A percentile compares a stretch with the other conserved stretches of the same genome.
These are phyloP conservation scores for Myxozyma monticola DNA, from an alignment of 805 yeast genomes.

Conservation along the genomic window DNA sequence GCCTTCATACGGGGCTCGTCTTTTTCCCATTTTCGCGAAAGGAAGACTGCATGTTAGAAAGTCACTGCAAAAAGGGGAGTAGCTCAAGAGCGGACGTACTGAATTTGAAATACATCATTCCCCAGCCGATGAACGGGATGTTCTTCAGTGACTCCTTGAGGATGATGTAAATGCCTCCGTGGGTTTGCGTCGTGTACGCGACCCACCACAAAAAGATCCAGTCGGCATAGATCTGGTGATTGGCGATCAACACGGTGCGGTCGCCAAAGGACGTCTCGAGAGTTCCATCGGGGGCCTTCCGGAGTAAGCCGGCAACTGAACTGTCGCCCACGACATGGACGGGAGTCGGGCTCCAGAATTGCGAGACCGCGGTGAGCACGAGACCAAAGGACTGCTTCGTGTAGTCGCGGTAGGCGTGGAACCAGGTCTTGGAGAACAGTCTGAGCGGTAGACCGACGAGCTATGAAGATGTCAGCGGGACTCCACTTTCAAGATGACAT, in stretches of 20 bases:
- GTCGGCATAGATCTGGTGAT: constrained; percentile 92
- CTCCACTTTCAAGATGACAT: not conserved
- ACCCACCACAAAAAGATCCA: constrained; percentile 93
- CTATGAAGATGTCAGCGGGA: constrained; percentile 8
- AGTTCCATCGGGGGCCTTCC: constrained; percentile 27
- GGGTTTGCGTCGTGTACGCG: constrained; percentile 63
- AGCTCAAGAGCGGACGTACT: constrained; percentile 35
- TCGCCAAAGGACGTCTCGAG: constrained; percentile 43
- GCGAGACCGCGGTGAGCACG: constrained; percentile 34
- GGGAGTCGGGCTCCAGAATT: constrained; percentile 36
- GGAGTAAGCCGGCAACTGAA: constrained; percentile 34
- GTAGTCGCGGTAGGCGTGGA: constrained; percentile 37
- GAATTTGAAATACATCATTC: constrained; percentile 77
- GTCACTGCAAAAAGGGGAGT: too few species aligned
- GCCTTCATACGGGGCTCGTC: constrained; percentile 64
- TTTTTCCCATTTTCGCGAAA: constrained; percentile 81
- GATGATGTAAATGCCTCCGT: constrained; percentile 67
- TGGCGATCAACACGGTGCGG: constrained; percentile 70
- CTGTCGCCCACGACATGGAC: constrained; percentile 36
- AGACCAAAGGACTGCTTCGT: constrained; percentile 40
- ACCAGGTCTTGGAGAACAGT: constrained; percentile 32
- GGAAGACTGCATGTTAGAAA: constrained; percentile 26
- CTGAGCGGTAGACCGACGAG: constrained; percentile 37
- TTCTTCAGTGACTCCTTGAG: constrained; percentile 70
- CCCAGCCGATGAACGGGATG: constrained; percentile 79